Evolutionary conservation across 352 stramenopile genomes (phyloP), one percentile per base, ranked within the genome.

Genomic region (Phytopythium litorale): DNA sequence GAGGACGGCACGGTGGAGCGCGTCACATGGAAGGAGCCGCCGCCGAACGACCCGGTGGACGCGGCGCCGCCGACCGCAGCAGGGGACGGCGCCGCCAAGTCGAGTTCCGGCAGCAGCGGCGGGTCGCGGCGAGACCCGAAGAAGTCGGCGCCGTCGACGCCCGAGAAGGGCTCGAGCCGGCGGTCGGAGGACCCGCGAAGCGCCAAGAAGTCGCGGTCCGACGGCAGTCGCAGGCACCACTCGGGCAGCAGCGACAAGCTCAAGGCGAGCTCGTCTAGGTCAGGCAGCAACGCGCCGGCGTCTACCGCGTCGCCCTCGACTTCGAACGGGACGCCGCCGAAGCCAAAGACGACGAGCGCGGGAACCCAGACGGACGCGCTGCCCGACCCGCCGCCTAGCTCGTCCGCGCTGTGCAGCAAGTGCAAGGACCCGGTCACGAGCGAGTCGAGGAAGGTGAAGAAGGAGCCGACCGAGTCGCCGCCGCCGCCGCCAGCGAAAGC

Each of bases 11-110:
- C 75, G 33, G 79, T 94, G 38, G 83, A 92, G 64, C 81, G 87
- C n/a, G 78, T 96, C 38, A 75, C 66, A 63, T 92, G 78, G 84
- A 92, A 88, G 59, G 77, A 90, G 71, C 72, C 76, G 56, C 71
- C 72, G 66, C 74, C 77, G 60, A 56, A 64, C 19, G 72, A 77
- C 25, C 55, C 55, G 11, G 55, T 52, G 4, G 25, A 66, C 28
- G 21, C 58, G 23, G 46, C 62, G 18, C 56, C 50, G 40, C 25
- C 19, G 15, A 23, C 40, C 35, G 46, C 46, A 18, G 12, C n/a
- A 51, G 30, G 48, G 52, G 51, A 73, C 25, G 23, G 67, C 54
- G n/a, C 51, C 6, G 51, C 58, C 18, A 63, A 70, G 56, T 28
- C 48, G 18, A 51, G 45, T 25, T 56, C 57, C 2, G 64, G 54